Conservation (phyloP, 2,329 filamentous ascomycete genomes). For the Corinectria fuckeliana region DNA sequence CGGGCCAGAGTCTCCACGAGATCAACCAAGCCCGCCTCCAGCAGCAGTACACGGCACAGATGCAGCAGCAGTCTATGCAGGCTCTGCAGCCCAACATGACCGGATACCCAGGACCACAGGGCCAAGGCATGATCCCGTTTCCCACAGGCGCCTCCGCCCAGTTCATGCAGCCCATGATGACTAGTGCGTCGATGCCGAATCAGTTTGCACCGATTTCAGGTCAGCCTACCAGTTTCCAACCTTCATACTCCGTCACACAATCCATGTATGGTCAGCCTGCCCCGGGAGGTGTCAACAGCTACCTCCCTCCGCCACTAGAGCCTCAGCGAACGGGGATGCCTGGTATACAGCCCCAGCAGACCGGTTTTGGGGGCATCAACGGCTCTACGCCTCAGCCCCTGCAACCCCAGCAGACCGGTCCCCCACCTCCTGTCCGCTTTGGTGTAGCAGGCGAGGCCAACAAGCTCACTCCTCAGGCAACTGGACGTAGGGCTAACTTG, state of each 20-base stretch:
- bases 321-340: conserved; percentile 64
- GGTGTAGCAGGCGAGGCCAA: conserved; percentile 76
- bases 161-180: conserved; percentile 59
- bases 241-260: conserved; percentile 54
- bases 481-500: conserved; percentile 88
- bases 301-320: conserved; percentile 65
- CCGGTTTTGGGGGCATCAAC: conserved; percentile 58
- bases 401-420: conserved; percentile 61
- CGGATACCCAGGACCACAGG: conserved; percentile 43
- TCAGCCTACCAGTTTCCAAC: conserved; percentile 69
- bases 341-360: conserved; percentile 55
- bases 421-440: conserved; percentile 87
- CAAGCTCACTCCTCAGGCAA: conserved; percentile 84
- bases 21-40: conserved; percentile 71
- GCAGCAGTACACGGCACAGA: conserved; percentile 61
- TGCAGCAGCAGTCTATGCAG: conserved; percentile 52
- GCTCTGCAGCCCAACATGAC: conserved; percentile 49
- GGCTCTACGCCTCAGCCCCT: conserved; percentile 51
- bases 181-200: conserved; percentile 48
- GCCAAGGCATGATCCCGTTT: conserved; percentile 48
- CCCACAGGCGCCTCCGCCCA: conserved; percentile 42
- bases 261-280: conserved; percentile 52
- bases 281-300: conserved; percentile 60
- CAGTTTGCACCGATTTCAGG: conserved; percentile 59
- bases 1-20: conserved; percentile 79